A percentile compares a stretch with the other conserved stretches of the same genome.
Conservation (phyloP, 2,329 filamentous ascomycete genomes). For the Fonsecaea nubica region DNA sequence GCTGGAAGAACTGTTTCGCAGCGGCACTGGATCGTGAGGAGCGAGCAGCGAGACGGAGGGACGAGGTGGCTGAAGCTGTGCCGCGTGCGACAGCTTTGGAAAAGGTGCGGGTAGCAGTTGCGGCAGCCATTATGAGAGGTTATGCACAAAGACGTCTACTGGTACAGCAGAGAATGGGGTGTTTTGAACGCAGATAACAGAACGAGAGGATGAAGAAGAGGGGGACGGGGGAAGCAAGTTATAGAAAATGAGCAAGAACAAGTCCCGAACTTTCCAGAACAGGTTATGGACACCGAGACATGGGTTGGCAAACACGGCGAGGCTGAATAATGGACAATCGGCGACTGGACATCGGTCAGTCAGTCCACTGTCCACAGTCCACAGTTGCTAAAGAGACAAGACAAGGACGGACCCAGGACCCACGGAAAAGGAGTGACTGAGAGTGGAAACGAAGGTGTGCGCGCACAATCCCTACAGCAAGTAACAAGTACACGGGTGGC, state of each 20-base stretch:
- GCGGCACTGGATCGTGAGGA: slow-evolving; percentile 65
- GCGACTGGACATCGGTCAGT: neutral
- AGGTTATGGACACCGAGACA: slow-evolving; percentile 8
- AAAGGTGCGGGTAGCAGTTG: slow-evolving; percentile 51
- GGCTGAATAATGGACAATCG: slow-evolving; percentile 26
- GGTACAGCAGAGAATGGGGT: neutral
- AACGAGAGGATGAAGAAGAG: slow-evolving; percentile 10
- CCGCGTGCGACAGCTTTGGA: slow-evolving; percentile 51
- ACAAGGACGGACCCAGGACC: neutral
- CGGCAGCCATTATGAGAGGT: slow-evolving; percentile 44
- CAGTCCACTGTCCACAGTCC: neutral
- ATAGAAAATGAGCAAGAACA: slow-evolving; percentile 9
- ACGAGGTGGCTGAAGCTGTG: slow-evolving; percentile 48
- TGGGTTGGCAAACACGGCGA: slow-evolving; percentile 11
- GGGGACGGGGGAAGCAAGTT: slow-evolving; percentile 5
- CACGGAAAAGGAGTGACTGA: slow-evolving; percentile 1
- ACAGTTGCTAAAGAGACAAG: neutral
- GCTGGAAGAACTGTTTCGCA: slow-evolving; percentile 71
- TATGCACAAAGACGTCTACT: neutral
- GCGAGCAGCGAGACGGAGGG: slow-evolving; percentile 53
- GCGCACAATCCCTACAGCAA: too few relatives aligned
- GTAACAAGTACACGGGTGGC: slow-evolving; percentile 1
- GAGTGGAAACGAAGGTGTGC: slow-evolving; percentile 4
- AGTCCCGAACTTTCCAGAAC: slow-evolving; percentile 8
- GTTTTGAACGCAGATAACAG: slow-evolving; percentile 3